These are phyloP conservation scores for Nitzschia sp. DNA, from an alignment of 108 stramenopile species.

Conservation along the genomic window DNA sequence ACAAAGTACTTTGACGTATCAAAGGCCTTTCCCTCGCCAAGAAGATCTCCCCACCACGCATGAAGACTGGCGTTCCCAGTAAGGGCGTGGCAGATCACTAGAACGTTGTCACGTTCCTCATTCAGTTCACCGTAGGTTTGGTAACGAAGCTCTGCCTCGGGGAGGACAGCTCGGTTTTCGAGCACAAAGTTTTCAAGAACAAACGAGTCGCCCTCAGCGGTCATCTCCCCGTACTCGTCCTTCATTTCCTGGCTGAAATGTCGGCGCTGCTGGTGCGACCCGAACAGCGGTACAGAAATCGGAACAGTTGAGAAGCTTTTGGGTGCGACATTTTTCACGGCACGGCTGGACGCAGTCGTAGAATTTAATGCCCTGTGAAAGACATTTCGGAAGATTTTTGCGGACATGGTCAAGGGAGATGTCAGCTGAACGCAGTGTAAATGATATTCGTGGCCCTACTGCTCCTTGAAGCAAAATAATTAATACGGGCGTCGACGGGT, in stretches of 20 bases:
- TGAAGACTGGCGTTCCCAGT: slow-evolving; percentile 94
- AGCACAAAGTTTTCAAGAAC: slow-evolving; percentile 56
- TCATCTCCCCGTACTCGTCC: slow-evolving; percentile 91
- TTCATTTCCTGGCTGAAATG: slow-evolving; percentile 57
- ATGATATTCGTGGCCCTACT: too few relatives aligned
- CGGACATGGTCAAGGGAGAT: neutral
- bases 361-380: neutral
- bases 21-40: slow-evolving; percentile 87
- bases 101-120: slow-evolving; percentile 76
- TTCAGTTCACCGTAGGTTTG: slow-evolving; percentile 91
- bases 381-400: neutral
- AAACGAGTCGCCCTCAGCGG: slow-evolving; percentile 69
- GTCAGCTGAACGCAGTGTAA: too few relatives aligned
- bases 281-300: neutral
- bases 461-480: too few relatives aligned
- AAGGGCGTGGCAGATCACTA: slow-evolving; percentile 94
- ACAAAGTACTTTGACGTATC: slow-evolving; percentile 91
- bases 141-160: slow-evolving; percentile 82
- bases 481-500: too few relatives aligned
- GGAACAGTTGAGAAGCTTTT: neutral
- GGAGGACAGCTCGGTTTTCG: slow-evolving; percentile 65
- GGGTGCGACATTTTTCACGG: neutral
- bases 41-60: slow-evolving; percentile 91
- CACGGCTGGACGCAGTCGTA: neutral
- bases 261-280: slow-evolving; percentile 10